Conservation (phyloP, 306 rosid genomes). For the Biancaea sappan region DNA sequence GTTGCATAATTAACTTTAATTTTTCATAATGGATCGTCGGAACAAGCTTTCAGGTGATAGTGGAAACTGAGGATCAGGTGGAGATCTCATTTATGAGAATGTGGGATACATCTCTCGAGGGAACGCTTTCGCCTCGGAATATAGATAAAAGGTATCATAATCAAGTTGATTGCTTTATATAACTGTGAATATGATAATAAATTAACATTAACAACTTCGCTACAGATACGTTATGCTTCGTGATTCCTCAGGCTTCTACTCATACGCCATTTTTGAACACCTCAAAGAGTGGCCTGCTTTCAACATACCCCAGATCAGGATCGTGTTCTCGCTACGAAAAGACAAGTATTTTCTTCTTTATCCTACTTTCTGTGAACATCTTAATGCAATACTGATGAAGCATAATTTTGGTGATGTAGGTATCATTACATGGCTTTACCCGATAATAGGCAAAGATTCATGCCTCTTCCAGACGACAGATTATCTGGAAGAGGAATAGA, state of each 20-base stretch:
- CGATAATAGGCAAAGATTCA: slow-evolving; percentile 65
- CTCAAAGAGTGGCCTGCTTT: slow-evolving; percentile 76
- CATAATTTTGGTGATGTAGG: slow-evolving; percentile 38
- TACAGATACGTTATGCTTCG: slow-evolving; percentile 74
- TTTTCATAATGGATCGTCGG: slow-evolving; percentile 74
- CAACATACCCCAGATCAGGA: slow-evolving; percentile 76
- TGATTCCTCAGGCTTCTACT: slow-evolving; percentile 75
- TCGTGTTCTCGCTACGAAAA: slow-evolving; percentile 68
- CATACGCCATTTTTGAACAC: slow-evolving; percentile 74
- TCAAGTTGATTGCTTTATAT: not conserved
- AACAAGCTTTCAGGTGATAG: slow-evolving; percentile 51
- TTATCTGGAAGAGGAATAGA: slow-evolving; percentile 50
- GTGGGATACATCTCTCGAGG: slow-evolving; percentile 79
- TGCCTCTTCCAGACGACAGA: slow-evolving; percentile 83
- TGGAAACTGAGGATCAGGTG: slow-evolving; percentile 69
- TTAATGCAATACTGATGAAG: not conserved
- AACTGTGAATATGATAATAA: not conserved
- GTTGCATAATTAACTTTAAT: too few species aligned
- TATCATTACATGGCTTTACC: slow-evolving; percentile 69
- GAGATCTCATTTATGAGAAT: slow-evolving; percentile 76
- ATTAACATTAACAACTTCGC: not conserved
- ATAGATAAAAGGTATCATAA: slow-evolving; percentile 71
- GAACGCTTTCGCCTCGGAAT: slow-evolving; percentile 69
- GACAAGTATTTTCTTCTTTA: slow-evolving; percentile 62
- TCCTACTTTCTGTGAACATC: too few species aligned